Evolutionary conservation across 176 grass and related monocot genomes (phyloP).

Genomic region (Neostapfia colusana): DNA sequence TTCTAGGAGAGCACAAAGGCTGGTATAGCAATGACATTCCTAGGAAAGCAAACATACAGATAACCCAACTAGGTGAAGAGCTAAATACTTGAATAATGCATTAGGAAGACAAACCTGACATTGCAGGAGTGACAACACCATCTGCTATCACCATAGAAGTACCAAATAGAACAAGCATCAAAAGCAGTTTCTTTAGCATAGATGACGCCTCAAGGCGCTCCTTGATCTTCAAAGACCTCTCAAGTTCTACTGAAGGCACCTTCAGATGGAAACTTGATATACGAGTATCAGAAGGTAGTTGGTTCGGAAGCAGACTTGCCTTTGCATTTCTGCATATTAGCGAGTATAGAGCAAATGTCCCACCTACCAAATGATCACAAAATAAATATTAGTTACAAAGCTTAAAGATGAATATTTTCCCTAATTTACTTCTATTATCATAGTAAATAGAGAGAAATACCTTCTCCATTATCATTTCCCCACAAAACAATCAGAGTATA

Average conservation of each 20-base stretch:
- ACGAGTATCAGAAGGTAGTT: constrained; percentile 82
- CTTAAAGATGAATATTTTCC: constrained; percentile 23
- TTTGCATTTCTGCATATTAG: constrained; percentile 96
- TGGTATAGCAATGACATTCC: background rate
- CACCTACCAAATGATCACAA: constrained; percentile 69
- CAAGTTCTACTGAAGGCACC: constrained; percentile 90
- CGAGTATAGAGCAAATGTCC: constrained; percentile 97
- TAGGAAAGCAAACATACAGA: constrained; percentile 22
- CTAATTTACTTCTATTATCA: constrained; percentile 23
- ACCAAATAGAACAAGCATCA: constrained; percentile 94
- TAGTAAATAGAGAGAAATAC: constrained; percentile 50
- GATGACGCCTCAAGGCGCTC: constrained; percentile 82
- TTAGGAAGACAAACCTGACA: constrained; percentile 76
- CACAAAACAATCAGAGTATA: constrained; percentile 86
- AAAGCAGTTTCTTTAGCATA: constrained; percentile 82
- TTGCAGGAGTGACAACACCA: constrained; percentile 87
- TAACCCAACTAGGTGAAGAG: constrained; percentile 33
- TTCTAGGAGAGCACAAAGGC: constrained; percentile 16
- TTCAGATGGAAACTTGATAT: constrained; percentile 94
- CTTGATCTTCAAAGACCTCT: constrained; percentile 95
- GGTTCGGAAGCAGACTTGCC: constrained; percentile 87
- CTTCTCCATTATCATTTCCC: constrained; percentile 97
- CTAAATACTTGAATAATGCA: constrained; percentile 25
- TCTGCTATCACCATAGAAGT: constrained; percentile 94
- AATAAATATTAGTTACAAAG: constrained; percentile 24